Conservation (phyloP, 345 rosid species). For the Eucalyptus lansdowneana region DNA sequence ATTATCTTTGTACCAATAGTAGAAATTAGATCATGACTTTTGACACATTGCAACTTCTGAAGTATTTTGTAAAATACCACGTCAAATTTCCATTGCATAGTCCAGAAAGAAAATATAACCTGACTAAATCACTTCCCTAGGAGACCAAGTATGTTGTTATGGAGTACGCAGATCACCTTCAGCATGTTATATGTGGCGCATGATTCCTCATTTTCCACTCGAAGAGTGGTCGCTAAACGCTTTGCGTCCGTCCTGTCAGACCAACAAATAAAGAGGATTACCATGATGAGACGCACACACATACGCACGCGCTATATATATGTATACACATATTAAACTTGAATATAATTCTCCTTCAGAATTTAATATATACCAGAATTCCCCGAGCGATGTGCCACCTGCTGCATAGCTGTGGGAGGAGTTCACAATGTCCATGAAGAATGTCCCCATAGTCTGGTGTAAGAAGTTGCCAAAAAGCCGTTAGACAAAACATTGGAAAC, state of each 20-base stretch:
- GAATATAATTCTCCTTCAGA: background rate
- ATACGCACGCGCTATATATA: background rate
- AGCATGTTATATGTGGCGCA: conserved; percentile 96
- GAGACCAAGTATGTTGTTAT: background rate
- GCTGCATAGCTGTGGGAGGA: conserved; percentile 87
- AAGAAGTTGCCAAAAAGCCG: background rate
- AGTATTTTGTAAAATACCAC: background rate
- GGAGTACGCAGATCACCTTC: conserved; percentile 26
- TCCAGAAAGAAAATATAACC: background rate
- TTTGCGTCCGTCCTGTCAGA: conserved; percentile 59
- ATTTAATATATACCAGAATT: conserved; percentile 53
- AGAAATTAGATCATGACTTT: background rate
- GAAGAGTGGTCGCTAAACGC: conserved; percentile 54
- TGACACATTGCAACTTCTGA: background rate
- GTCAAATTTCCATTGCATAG: background rate
- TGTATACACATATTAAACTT: too few relatives aligned
- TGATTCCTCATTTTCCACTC: conserved; percentile 75
- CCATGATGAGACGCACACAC: background rate
- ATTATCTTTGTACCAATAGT: background rate
- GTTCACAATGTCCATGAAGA: conserved; percentile 79
- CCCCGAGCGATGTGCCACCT: conserved; percentile 75
- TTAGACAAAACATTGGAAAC: background rate
- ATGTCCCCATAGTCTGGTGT: conserved; percentile 54
- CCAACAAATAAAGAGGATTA: background rate
- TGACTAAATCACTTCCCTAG: background rate